Base-by-base conservation (phyloP, 1,284 basidiomycete species). In the Ceratobasidium sp. region DNA sequence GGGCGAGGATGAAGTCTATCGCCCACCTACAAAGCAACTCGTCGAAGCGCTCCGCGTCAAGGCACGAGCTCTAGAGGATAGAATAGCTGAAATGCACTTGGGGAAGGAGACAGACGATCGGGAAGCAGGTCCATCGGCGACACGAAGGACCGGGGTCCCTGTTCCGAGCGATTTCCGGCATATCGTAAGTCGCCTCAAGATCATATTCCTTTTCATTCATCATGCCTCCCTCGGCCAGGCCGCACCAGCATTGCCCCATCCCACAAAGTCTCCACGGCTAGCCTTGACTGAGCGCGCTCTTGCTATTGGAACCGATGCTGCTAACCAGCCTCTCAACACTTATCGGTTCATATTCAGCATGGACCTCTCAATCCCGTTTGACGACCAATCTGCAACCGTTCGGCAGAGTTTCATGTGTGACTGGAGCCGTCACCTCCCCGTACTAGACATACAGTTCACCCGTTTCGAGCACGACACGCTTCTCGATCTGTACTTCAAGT, bases 321-420 rank as follows among this genome's bases (percentile, higher is more conserved):
- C 25, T 2, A 29, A 22, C 19, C 43, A 37, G 15, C 40, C 59
- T 8, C 6, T 43, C 15, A 29, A 62, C 22, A 51, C 22, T 9
- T 68, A 68, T 34, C 46, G 54, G 29, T 68, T 32, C n/a, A 54
- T 68, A 13, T 68, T 68, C 66, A 52, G 54, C 46, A 68, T 68
- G 15, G n/a, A 68, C 34, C 4, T 25, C 19, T 13, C 15, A n/a
- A 13, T 68, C n/a, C 66, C 66, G 22, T n/a, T 22, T 2, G 11
- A 8, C 17, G 49, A 54, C 6, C 49, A 54, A 11, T 25, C 46
- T 54, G 49, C 34, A 37, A 54, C 7, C n/a, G 49, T n/a, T 34
- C 66, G 32, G 25, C 22, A n/a, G 17, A 68, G 66, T 40, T n/a
- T 68, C n/a, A 25, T 54, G 25, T 68, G 66, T 29, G 66, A 68